These are phyloP conservation scores for Penicillium sp. DNA, from an alignment of 2,329 filamentous ascomycete genomes.

Conservation along the genomic window DNA sequence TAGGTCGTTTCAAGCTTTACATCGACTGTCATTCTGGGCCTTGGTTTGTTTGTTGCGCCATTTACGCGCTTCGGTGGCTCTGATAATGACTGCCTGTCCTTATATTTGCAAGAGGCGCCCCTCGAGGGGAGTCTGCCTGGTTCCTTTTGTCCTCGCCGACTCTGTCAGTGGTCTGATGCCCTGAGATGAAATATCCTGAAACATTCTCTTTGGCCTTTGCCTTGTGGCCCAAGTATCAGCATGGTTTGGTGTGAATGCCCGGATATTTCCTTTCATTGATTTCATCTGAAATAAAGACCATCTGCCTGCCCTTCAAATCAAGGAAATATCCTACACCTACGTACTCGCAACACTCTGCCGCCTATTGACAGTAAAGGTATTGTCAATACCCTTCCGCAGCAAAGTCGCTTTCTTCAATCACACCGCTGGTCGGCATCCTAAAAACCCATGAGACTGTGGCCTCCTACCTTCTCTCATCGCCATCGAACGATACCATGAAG, in stretches of 20 bases:
- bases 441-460: background rate
- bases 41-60: constrained; percentile 14
- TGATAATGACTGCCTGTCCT: constrained; percentile 1
- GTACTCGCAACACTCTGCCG: background rate
- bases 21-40: background rate
- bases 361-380: background rate
- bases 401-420: background rate
- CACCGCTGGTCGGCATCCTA: constrained; percentile 10
- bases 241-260: constrained; percentile 8
- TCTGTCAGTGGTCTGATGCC: background rate
- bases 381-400: background rate
- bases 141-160: constrained; percentile 1
- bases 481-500: constrained; percentile 3
- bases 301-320: background rate
- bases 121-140: background rate
- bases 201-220: constrained; percentile 4
- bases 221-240: constrained; percentile 8
- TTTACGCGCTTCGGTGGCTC: constrained; percentile 7
- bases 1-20: constrained; percentile 13
- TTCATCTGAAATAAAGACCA: constrained; percentile 5
- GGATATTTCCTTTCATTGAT: constrained; percentile 2
- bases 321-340: background rate
- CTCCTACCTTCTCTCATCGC: background rate
- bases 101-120: constrained; percentile 16
- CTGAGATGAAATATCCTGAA: constrained; percentile 5